phyloP scores from a whole-genome alignment of 306 rosid species.

The Cucumis melo region DNA sequence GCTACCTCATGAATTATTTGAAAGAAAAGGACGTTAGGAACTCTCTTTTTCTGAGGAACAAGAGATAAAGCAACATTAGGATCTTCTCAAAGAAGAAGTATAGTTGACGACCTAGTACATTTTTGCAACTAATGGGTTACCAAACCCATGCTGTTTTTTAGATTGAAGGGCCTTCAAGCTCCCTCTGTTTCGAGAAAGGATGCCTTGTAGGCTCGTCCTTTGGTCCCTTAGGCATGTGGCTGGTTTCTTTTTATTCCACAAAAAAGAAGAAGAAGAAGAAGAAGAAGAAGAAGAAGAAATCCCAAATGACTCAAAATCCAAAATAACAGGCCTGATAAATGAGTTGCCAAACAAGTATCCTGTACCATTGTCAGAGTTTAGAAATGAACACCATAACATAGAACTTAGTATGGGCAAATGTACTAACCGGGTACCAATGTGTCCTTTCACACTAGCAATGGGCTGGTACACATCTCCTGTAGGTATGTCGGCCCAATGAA shows the following conservation, averaged over 20 bases:
- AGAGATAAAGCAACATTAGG: neutral
- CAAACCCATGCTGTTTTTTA: neutral
- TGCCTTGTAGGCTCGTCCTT: neutral
- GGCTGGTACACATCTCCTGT: conserved; percentile 95
- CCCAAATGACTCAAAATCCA: neutral
- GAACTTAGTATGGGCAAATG: neutral
- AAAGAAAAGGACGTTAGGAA: neutral
- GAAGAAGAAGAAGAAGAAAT: neutral
- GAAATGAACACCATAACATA: neutral
- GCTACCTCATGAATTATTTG: neutral
- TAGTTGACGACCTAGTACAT: neutral
- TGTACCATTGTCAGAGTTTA: neutral
- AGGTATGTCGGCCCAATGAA: conserved; percentile 91
- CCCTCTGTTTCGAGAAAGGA: neutral
- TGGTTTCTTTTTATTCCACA: neutral
- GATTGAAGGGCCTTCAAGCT: neutral
- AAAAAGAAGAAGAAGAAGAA: neutral
- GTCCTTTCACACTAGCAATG: conserved; percentile 72
- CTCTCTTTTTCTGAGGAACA: neutral
- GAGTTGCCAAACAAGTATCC: neutral
- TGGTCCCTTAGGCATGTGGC: neutral
- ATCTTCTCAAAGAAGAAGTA: neutral
- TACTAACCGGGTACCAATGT: conserved; percentile 49
- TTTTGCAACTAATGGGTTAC: neutral
- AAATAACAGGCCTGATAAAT: neutral